Percentiles rank a stretch among this genome's conserved stretches.
These are phyloP conservation scores for Linderina pennispora DNA, from an alignment of 192 early-diverging fungal species.

Conservation along the genomic window DNA sequence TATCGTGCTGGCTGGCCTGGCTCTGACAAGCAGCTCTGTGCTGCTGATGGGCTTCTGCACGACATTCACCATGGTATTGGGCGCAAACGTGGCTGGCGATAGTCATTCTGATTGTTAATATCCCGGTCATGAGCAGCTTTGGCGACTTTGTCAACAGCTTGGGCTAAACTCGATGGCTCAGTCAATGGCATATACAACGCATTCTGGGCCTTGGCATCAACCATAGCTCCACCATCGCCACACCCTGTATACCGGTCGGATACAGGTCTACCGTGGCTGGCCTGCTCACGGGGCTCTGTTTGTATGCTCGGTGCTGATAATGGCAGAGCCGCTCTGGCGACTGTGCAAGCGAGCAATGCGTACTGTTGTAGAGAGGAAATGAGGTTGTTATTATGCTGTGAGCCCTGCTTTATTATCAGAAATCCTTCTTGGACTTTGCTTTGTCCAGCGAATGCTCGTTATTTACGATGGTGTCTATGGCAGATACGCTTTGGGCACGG, in stretches of 20 bases:
- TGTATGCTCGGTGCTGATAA: slow-evolving; percentile 11
- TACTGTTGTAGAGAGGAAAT: too few relatives aligned
- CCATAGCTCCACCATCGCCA: slow-evolving; percentile 38
- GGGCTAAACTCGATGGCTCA: slow-evolving; percentile 40
- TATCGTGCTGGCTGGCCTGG: slow-evolving; percentile 18
- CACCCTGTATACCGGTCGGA: slow-evolving; percentile 32
- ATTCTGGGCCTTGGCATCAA: slow-evolving; percentile 32
- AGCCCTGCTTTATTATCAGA: too few relatives aligned
- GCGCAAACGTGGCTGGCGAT: slow-evolving; percentile 14
- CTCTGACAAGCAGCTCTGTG: slow-evolving; percentile 13
- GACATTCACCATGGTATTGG: slow-evolving; percentile 21
- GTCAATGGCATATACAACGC: slow-evolving; percentile 34
- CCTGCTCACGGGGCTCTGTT: slow-evolving; percentile 13
- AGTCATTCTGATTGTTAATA: slow-evolving; percentile 18
- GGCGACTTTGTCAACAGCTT: slow-evolving; percentile 43
- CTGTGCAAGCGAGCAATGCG: background rate
- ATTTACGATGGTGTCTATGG: too few relatives aligned
- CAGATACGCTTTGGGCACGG: too few relatives aligned
- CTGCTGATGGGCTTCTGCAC: slow-evolving; percentile 22
- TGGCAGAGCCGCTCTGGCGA: slow-evolving; percentile 3
- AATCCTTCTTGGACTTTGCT: too few relatives aligned
- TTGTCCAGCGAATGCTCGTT: too few relatives aligned
- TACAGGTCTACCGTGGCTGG: slow-evolving; percentile 21
- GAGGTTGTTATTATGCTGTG: too few relatives aligned
- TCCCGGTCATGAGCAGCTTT: slow-evolving; percentile 46